Conservation (phyloP, 441 rosid species). For the Adansonia madagascariensis region DNA sequence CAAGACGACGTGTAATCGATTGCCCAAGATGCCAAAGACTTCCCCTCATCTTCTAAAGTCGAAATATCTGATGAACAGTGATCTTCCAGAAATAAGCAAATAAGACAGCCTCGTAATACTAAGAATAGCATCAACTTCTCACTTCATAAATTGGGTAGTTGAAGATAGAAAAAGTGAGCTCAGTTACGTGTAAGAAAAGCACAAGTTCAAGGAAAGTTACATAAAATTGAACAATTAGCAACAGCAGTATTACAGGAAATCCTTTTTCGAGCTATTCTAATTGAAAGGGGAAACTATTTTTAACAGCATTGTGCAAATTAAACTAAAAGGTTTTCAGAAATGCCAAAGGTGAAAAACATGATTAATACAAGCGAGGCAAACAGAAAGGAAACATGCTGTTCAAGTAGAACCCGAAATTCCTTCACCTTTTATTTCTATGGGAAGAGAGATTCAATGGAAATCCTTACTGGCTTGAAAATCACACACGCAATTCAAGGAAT, state of each 20-base stretch:
- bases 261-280: background rate
- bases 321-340: background rate
- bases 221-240: background rate
- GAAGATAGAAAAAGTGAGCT: background rate
- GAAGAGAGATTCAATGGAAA: background rate
- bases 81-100: background rate
- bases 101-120: background rate
- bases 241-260: background rate
- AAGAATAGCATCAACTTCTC: background rate
- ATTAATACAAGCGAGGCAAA: background rate
- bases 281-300: constrained; percentile 9
- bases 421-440: background rate
- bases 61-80: constrained; percentile 34
- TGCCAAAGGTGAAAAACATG: background rate
- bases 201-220: background rate
- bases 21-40: constrained; percentile 97
- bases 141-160: background rate
- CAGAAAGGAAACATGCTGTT: background rate
- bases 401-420: background rate
- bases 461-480: background rate
- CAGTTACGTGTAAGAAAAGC: background rate
- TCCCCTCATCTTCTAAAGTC: constrained; percentile 72
- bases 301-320: background rate
- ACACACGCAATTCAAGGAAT: background rate
- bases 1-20: constrained; percentile 77